These are phyloP conservation scores for Zasmidium angulare DNA, from an alignment of 2,329 filamentous ascomycete species.

Conservation along the genomic window DNA sequence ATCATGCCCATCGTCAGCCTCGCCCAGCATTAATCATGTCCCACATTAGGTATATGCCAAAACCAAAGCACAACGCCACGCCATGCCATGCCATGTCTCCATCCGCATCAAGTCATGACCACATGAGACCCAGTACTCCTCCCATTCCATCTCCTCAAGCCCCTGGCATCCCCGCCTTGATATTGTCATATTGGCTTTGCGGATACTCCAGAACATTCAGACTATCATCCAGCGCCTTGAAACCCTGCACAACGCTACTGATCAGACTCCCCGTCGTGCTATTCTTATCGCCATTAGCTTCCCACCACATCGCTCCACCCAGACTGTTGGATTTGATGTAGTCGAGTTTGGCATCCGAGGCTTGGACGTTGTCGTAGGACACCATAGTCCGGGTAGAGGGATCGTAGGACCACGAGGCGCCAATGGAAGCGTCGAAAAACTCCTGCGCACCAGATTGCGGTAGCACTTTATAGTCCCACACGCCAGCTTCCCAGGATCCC, in stretches of 20 bases:
- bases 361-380: constrained; percentile 68
- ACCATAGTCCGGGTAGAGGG: constrained; percentile 64
- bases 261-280: constrained; percentile 62
- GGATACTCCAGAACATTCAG: constrained; percentile 54
- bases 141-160: not conserved
- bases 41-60: too few relatives aligned
- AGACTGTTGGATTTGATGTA: constrained; percentile 68
- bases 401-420: constrained; percentile 78
- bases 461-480: constrained; percentile 86
- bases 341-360: constrained; percentile 67
- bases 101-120: not conserved
- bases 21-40: too few relatives aligned
- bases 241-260: constrained; percentile 36
- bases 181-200: constrained; percentile 54
- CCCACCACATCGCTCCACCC: constrained; percentile 97
- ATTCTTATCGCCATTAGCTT: constrained; percentile 70
- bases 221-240: constrained; percentile 47
- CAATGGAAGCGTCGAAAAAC: constrained; percentile 60
- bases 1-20: too few relatives aligned
- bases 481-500: constrained; percentile 80
- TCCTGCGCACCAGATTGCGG: constrained; percentile 68
- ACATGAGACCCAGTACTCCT: not conserved
- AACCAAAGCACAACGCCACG: too few relatives aligned
- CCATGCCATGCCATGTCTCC: too few relatives aligned
- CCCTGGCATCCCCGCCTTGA: constrained; percentile 43